Percentiles rank a stretch among this genome's conserved stretches.
phyloP scores from a whole-genome alignment of 345 rosid genomes.

The Eucalyptus polybractea region DNA sequence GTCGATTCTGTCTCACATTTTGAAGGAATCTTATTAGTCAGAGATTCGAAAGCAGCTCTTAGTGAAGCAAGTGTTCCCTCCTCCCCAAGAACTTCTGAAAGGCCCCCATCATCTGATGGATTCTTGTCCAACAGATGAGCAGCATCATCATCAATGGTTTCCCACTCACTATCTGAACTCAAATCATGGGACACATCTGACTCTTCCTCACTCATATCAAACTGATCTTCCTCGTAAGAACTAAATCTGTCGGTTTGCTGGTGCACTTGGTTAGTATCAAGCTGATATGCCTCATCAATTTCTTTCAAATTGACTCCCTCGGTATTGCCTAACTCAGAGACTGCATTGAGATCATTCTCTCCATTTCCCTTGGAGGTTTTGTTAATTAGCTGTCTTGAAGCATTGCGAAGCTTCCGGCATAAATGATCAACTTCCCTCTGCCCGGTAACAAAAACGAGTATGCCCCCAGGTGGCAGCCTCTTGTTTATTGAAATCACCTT shows the following conservation, averaged over 20 bases:
- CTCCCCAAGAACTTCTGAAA: slow-evolving; percentile 13
- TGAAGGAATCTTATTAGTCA: slow-evolving; percentile 24
- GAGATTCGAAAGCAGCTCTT: slow-evolving; percentile 63
- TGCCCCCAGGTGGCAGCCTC: slow-evolving; percentile 79
- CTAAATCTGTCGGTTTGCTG: slow-evolving; percentile 38
- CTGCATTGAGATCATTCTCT: slow-evolving; percentile 8
- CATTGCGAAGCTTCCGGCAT: slow-evolving; percentile 49
- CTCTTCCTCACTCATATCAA: slow-evolving; percentile 26
- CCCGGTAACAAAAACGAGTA: slow-evolving; percentile 90
- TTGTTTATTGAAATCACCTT: slow-evolving; percentile 80
- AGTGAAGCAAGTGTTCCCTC: slow-evolving; percentile 43
- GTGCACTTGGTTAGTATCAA: slow-evolving; percentile 10
- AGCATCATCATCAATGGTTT: slow-evolving; percentile 28
- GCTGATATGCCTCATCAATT: slow-evolving; percentile 62
- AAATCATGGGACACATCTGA: slow-evolving; percentile 32
- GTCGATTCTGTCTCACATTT: not conserved
- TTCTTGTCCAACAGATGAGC: slow-evolving; percentile 6
- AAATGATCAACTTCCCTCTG: slow-evolving; percentile 88
- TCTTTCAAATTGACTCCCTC: slow-evolving; percentile 58
- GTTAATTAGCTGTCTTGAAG: slow-evolving; percentile 34
- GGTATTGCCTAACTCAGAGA: slow-evolving; percentile 12
- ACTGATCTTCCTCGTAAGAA: slow-evolving; percentile 40
- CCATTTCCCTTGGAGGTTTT: slow-evolving; percentile 8
- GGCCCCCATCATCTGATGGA: slow-evolving; percentile 6
- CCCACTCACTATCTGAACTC: slow-evolving; percentile 61